Conservation (phyloP, 129 eudicot genomes). For the Oenanthe sinensis region DNA sequence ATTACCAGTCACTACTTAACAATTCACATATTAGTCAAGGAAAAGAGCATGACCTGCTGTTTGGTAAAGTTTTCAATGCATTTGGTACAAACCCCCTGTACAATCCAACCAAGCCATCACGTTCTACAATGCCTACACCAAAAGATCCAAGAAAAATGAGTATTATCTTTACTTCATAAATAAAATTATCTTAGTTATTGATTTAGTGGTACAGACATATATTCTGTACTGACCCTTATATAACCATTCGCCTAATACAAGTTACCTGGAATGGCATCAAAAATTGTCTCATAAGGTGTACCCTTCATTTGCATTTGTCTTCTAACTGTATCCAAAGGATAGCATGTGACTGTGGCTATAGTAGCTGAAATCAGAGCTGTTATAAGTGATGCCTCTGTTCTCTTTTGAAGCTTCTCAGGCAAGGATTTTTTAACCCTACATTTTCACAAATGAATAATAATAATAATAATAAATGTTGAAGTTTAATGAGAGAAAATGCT, state of each 20-base stretch:
- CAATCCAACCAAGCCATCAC: constrained; percentile 79
- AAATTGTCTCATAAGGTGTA: constrained; percentile 60
- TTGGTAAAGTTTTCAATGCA: constrained; percentile 77
- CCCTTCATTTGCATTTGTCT: constrained; percentile 98
- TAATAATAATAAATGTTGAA: neutral
- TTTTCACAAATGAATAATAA: constrained; percentile 20
- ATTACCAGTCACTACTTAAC: no score
- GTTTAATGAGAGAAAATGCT: neutral
- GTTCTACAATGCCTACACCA: constrained; percentile 62
- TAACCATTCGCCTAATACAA: neutral
- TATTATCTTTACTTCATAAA: neutral
- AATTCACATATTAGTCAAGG: no score
- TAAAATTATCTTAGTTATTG: neutral
- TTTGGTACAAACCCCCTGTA: constrained; percentile 96
- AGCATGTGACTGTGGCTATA: constrained; percentile 73
- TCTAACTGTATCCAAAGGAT: constrained; percentile 83
- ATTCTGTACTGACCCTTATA: neutral
- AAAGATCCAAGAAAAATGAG: neutral
- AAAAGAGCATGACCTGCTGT: constrained; percentile 58
- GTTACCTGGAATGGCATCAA: constrained; percentile 83
- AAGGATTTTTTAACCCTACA: constrained; percentile 82
- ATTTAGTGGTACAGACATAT: neutral
- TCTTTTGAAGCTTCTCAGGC: constrained; percentile 78
- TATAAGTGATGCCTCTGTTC: constrained; percentile 65
- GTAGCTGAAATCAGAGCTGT: constrained; percentile 81